Base-by-base conservation (phyloP, 176 grass and related monocot species). In the Urochloa ruziziensis region DNA sequence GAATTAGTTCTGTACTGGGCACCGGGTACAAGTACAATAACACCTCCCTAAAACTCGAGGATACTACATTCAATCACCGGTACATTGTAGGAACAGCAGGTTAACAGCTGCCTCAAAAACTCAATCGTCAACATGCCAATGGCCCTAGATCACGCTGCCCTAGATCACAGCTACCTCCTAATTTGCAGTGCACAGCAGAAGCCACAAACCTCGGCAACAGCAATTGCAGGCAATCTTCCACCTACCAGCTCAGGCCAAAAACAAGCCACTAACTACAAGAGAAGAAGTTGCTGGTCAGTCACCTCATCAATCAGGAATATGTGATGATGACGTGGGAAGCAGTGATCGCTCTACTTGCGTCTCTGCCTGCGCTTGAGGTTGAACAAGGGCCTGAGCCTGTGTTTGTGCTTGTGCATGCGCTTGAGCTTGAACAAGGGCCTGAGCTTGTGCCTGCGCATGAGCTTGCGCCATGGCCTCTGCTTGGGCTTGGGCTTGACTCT, bases 41-140 rank as follows among this genome's bases (percentile, higher is more conserved):
- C 40, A 82, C 83, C 89, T 89, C 89, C 75, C 64, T 89, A 94
- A 94, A 91, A 91, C 77, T 89, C 66, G 80, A 94, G 89, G 92
- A 80, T 86, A 61, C 72, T 70, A 88, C 54, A 30, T 85, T 93
- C 59, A 60, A 86, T 83, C 79, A 74, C 40, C 25, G 70, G 51
- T 43, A 85, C n/a, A 39, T 29, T 88, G 77, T 62, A 85, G 25
- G 13, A 77, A 88, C 48, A 24, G 68, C 73, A 67, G 59, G 86
- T 88, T 80, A 86, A 74, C 25, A 64, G 2, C 39, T 78, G 56
- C 33, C 67, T 74, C 82, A 71, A 67, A n/a, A 81, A 83, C 59
- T 54, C 68, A 67, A 16, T 17, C 46, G n/a, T n/a, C n/a, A n/a
- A n/a, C n/a, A 78, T 73, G 67, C 51, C 35, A 68, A 47, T 80